Evolutionary conservation across 1,284 basidiomycete species (phyloP).

Genomic region (Irpex rosettiformis): DNA sequence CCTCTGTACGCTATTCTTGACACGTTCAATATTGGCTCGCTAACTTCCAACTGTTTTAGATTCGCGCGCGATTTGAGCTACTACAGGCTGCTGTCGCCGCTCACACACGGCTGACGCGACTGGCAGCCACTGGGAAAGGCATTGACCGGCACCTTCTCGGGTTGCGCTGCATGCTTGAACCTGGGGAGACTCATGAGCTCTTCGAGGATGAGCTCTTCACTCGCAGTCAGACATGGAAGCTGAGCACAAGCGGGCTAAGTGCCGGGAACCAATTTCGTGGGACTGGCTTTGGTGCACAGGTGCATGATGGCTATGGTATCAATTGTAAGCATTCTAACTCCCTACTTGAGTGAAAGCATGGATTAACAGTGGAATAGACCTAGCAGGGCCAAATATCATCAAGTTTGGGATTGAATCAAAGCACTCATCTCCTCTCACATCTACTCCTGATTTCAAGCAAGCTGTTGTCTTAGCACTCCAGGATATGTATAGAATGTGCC

Average conservation of each 20-base stretch:
- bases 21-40: background rate
- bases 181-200: slow-evolving; percentile 43
- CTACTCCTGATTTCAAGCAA: slow-evolving; percentile 69
- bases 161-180: slow-evolving; percentile 63
- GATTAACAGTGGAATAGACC: slow-evolving; percentile 47
- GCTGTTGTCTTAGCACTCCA: slow-evolving; percentile 66
- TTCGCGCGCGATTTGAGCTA: slow-evolving; percentile 43
- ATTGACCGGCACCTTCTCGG: slow-evolving; percentile 93
- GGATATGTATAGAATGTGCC: slow-evolving; percentile 66
- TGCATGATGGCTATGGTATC: slow-evolving; percentile 87
- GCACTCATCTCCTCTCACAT: slow-evolving; percentile 64
- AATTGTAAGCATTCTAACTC: slow-evolving; percentile 65
- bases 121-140: slow-evolving; percentile 81
- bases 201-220: slow-evolving; percentile 82
- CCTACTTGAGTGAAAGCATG: background rate
- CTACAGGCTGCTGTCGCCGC: slow-evolving; percentile 70
- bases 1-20: slow-evolving; percentile 16
- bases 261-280: slow-evolving; percentile 87
- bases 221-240: slow-evolving; percentile 82
- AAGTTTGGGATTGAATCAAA: slow-evolving; percentile 98
- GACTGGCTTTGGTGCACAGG: slow-evolving; percentile 85
- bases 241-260: slow-evolving; percentile 90
- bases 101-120: slow-evolving; percentile 76
- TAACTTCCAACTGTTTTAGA: slow-evolving; percentile 27
- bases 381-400: slow-evolving; percentile 77